phyloP scores from a whole-genome alignment of 2,329 filamentous ascomycete species.

The Fusarium devonianum region DNA sequence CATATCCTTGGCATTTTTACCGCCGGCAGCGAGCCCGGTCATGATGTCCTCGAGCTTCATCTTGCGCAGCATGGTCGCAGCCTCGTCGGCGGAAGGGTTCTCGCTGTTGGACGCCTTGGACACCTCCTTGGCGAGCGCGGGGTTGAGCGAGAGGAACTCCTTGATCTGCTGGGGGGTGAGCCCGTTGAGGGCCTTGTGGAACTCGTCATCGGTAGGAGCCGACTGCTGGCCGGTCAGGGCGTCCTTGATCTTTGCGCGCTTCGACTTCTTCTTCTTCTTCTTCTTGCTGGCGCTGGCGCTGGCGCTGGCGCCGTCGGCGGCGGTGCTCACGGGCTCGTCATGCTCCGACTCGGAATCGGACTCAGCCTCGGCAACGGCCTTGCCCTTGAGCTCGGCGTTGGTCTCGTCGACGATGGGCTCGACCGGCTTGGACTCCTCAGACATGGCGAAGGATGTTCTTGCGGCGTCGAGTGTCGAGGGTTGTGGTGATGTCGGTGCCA shows the following conservation, averaged over 20 bases:
- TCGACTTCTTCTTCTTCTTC: constrained; percentile 72
- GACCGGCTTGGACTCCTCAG: constrained; percentile 69
- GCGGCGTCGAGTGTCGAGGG: constrained; percentile 20
- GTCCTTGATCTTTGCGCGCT: constrained; percentile 67
- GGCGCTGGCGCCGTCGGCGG: constrained; percentile 44
- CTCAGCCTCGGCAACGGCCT: constrained; percentile 53
- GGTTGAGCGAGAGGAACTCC: constrained; percentile 75
- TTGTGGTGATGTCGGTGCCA: constrained; percentile 27
- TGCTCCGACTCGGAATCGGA: constrained; percentile 52
- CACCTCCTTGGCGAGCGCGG: constrained; percentile 70
- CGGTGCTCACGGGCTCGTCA: constrained; percentile 49
- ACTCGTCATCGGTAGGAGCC: constrained; percentile 45
- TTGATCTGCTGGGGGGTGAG: constrained; percentile 65
- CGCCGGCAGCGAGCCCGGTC: constrained; percentile 76
- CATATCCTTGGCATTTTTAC: constrained; percentile 96
- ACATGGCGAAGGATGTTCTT: constrained; percentile 45
- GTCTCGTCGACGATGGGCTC: constrained; percentile 61
- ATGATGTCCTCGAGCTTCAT: constrained; percentile 75
- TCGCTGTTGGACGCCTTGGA: constrained; percentile 47
- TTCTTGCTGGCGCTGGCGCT: constrained; percentile 48
- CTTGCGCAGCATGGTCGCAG: constrained; percentile 64
- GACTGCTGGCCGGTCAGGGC: constrained; percentile 49
- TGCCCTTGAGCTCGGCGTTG: constrained; percentile 57
- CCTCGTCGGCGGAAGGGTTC: constrained; percentile 50
- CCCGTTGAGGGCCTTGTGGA: constrained; percentile 60